Evolutionary conservation across 1,284 basidiomycete genomes (phyloP).

Genomic region (Heliocybe sulcata): DNA sequence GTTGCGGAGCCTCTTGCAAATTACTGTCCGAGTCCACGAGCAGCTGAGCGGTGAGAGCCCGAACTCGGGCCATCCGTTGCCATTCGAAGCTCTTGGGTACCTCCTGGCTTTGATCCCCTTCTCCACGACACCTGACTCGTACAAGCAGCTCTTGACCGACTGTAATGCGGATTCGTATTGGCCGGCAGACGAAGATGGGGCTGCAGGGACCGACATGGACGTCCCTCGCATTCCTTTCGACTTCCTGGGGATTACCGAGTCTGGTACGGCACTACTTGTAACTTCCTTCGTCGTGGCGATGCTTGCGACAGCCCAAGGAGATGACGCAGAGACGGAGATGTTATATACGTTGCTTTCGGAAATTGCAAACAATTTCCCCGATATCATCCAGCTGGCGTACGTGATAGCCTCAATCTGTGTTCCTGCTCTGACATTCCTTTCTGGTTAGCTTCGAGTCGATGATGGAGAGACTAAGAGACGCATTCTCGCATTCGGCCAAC

Average conservation of each 20-base stretch:
- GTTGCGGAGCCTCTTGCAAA: slow-evolving; percentile 48
- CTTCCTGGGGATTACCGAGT: slow-evolving; percentile 61
- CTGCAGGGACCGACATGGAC: slow-evolving; percentile 35
- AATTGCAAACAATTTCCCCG: slow-evolving; percentile 64
- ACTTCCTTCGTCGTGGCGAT: slow-evolving; percentile 76
- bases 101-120: slow-evolving; percentile 76
- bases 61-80: slow-evolving; percentile 25
- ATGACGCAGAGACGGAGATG: slow-evolving; percentile 78
- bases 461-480: slow-evolving; percentile 74
- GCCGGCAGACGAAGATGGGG: slow-evolving; percentile 25
- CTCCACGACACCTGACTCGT: slow-evolving; percentile 48
- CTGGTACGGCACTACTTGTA: slow-evolving; percentile 62
- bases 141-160: slow-evolving; percentile 53
- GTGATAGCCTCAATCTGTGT: slow-evolving; percentile 23
- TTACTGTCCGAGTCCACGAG: slow-evolving; percentile 40
- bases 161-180: slow-evolving; percentile 49
- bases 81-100: slow-evolving; percentile 66
- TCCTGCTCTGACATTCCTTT: slow-evolving; percentile 4
- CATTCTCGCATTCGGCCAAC: slow-evolving; percentile 69
- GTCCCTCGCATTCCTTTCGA: slow-evolving; percentile 48
- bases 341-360: slow-evolving; percentile 74
- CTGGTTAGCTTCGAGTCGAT: slow-evolving; percentile 64
- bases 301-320: slow-evolving; percentile 71
- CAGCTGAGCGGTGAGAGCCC: slow-evolving; percentile 30
- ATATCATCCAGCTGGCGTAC: slow-evolving; percentile 69